Base-by-base conservation (phyloP, 768 basidiomycete genomes). In the Amanita polypyramis region DNA sequence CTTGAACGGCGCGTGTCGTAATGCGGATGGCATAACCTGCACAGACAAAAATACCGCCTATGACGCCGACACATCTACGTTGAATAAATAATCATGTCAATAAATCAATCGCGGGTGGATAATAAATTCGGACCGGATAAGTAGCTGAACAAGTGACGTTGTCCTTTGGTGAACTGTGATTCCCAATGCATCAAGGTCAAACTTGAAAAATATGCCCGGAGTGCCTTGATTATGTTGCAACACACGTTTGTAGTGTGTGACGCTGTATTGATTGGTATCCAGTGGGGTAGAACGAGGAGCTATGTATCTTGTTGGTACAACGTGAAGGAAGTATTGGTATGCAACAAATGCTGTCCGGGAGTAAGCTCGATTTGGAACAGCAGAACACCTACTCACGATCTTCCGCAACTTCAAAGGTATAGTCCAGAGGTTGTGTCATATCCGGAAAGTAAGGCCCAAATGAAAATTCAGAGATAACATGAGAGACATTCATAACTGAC, bases 191-290 rank as follows among this genome's bases (percentile, higher is more conserved):
- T 99, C 95, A 32, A 97, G 67, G 50, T 99, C 94, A 62, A 91
- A 97, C 65, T 97, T 96, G 83, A 97, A 96, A 73, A 95, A 97
- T 60, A 98, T 95, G 12, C 89, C 94, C 0, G 95, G 95, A 0
- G 90, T 83, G 5, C 87, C 89, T 12, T 70, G 66, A 53, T 87
- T 79, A 59, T 89, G 85, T 15, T 78, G 68, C 2, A 96, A 68
- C 14, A 76, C 72, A 25, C 88, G 80, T 1, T 77, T 80, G 56
- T 97, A 95, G 65, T 96, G 91, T 0, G 91, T 97, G 4, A 97
- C 95, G 39, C 88, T 89, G 67, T 98, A 97, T 63, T 95, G 89
- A 59, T 87, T 76, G 2, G 89, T 92, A 34, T 75, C 61, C 2
- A 91, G 64, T 3, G 85, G 83, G 0, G 50, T 29, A 10, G 75